A percentile compares a stretch with the other conserved stretches of the same genome.
Conservation (phyloP, 1,284 basidiomycete genomes). For the Rhodofomes roseus region DNA sequence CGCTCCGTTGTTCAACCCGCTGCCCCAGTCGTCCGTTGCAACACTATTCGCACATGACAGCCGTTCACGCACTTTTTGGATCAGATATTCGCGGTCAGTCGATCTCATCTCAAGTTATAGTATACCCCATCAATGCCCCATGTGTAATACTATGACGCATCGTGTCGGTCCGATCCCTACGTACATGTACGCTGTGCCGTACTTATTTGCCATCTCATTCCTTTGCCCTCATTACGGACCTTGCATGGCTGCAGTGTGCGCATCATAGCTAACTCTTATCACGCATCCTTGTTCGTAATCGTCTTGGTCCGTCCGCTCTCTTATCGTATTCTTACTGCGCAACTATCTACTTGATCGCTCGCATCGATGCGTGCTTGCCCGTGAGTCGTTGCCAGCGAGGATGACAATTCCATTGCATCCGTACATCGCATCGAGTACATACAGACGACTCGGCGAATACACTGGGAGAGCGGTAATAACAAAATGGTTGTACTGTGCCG, state of each 20-base stretch:
- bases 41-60: conserved; percentile 22
- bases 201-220: conserved; percentile 25
- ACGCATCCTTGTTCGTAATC: conserved; percentile 17
- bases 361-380: not conserved
- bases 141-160: conserved; percentile 37
- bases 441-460: not conserved
- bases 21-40: conserved; percentile 13
- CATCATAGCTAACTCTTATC: conserved; percentile 22
- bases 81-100: conserved; percentile 28
- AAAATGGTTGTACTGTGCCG: conserved; percentile 6
- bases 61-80: conserved; percentile 28
- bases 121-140: conserved; percentile 34
- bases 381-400: not conserved
- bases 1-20: conserved; percentile 1
- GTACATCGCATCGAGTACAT: not conserved
- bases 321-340: conserved; percentile 10
- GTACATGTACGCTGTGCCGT: conserved; percentile 29
- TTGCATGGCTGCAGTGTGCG: conserved; percentile 18
- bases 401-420: not conserved
- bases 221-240: conserved; percentile 26
- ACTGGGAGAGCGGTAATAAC: not conserved
- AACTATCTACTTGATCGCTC: conserved; percentile 4
- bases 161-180: conserved; percentile 25
- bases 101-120: conserved; percentile 32
- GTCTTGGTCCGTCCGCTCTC: conserved; percentile 9